Evolutionary conservation across 768 basidiomycete genomes (phyloP).

Genomic region (Hygrophorus russula): DNA sequence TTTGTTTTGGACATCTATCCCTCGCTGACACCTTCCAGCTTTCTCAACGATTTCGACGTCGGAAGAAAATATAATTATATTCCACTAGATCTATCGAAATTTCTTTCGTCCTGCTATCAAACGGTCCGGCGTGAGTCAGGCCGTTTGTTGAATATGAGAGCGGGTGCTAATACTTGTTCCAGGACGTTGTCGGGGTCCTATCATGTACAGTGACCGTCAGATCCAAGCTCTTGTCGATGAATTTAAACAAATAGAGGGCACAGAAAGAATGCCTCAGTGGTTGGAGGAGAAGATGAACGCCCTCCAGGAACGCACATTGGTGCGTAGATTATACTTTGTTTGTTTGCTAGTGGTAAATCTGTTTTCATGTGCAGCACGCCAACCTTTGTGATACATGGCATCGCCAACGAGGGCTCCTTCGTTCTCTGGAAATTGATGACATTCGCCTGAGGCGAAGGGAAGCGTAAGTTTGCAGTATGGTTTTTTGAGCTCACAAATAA

Average conservation of each 20-base stretch:
- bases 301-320: conserved; percentile 1
- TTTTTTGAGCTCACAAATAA: not conserved
- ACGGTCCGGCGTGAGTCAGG: too few species aligned
- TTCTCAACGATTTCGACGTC: not conserved
- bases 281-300: not conserved
- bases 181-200: not conserved
- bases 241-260: not conserved
- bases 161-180: too few species aligned
- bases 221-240: not conserved
- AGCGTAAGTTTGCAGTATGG: conserved; percentile 6
- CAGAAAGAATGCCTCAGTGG: not conserved
- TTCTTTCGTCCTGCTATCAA: not conserved
- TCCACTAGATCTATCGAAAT: not conserved
- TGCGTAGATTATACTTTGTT: not conserved
- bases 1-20: not conserved
- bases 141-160: too few species aligned
- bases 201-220: not conserved
- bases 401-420: conserved; percentile 2
- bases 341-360: too few species aligned
- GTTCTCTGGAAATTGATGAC: conserved; percentile 8
- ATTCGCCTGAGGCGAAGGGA: conserved; percentile 9
- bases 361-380: conserved; percentile 8
- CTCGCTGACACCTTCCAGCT: not conserved
- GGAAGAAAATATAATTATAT: not conserved
- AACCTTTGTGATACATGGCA: conserved; percentile 9